Conservation (phyloP, 2,329 filamentous ascomycete genomes). For the Ophiostoma australiae region DNA sequence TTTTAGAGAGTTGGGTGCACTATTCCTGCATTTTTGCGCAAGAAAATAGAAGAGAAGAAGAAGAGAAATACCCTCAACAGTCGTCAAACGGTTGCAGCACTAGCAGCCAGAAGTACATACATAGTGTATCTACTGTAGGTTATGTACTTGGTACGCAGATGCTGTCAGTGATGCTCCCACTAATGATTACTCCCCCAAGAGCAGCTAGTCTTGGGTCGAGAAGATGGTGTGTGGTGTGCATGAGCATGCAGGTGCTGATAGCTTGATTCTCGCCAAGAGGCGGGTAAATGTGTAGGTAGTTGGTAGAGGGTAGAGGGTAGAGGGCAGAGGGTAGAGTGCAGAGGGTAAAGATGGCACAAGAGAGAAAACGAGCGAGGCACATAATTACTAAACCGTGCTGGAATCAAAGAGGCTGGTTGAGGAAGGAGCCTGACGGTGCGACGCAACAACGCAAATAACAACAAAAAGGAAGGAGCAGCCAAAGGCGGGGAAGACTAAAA, state of each 20-base stretch:
- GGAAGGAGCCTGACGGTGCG: background rate
- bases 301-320: background rate
- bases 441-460: background rate
- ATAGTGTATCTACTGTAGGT: no score
- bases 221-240: conserved; percentile 11
- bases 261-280: conserved; percentile 15
- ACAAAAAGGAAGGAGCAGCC: background rate
- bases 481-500: conserved; percentile 6
- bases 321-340: background rate
- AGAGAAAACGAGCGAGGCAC: background rate
- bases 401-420: background rate
- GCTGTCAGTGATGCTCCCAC: background rate
- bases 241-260: conserved; percentile 14
- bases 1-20: background rate
- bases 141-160: no score
- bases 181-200: background rate
- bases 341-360: background rate
- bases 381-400: background rate
- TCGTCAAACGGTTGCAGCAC: background rate
- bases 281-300: background rate
- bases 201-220: background rate
- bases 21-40: background rate
- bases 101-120: background rate
- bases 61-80: no score
- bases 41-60: background rate